phyloP scores from a whole-genome alignment of 2,329 filamentous ascomycete genomes.

The Hymenoscyphus scutula region DNA sequence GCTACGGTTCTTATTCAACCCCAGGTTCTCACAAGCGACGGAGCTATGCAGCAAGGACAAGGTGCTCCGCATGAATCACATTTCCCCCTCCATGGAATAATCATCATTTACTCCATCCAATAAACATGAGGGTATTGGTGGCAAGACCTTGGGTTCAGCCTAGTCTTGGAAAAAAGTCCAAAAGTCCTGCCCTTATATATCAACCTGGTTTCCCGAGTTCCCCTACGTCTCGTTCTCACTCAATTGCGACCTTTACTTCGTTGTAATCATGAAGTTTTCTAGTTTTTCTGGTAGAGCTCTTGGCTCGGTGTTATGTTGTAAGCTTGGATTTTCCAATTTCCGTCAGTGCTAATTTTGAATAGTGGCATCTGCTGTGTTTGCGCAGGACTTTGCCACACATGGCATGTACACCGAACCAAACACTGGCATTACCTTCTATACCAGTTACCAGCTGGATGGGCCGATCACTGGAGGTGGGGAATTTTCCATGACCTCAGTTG shows the following conservation, averaged over 20 bases:
- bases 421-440: slow-evolving; percentile 54
- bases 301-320: slow-evolving; percentile 28
- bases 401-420: slow-evolving; percentile 43
- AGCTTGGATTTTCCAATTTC: slow-evolving; percentile 11
- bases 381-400: slow-evolving; percentile 35
- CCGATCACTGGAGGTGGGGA: slow-evolving; percentile 37
- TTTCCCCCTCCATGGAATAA: slow-evolving; percentile 10
- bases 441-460: slow-evolving; percentile 44
- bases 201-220: slow-evolving; percentile 9
- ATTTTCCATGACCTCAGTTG: slow-evolving; percentile 33
- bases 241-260: slow-evolving; percentile 19
- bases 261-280: slow-evolving; percentile 29
- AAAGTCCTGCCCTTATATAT: slow-evolving; percentile 7
- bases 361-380: slow-evolving; percentile 26
- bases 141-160: slow-evolving; percentile 11
- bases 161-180: slow-evolving; percentile 20
- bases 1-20: background rate
- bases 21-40: slow-evolving; percentile 3
- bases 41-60: slow-evolving; percentile 9
- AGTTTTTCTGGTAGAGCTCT: slow-evolving; percentile 26
- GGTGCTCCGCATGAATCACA: slow-evolving; percentile 13
- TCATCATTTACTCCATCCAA: slow-evolving; percentile 24
- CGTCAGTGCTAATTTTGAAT: slow-evolving; percentile 13
- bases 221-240: slow-evolving; percentile 12
- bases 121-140: slow-evolving; percentile 13